Base-by-base conservation (phyloP, 2,329 filamentous ascomycete species). In the Cladobotryum protrusum region DNA sequence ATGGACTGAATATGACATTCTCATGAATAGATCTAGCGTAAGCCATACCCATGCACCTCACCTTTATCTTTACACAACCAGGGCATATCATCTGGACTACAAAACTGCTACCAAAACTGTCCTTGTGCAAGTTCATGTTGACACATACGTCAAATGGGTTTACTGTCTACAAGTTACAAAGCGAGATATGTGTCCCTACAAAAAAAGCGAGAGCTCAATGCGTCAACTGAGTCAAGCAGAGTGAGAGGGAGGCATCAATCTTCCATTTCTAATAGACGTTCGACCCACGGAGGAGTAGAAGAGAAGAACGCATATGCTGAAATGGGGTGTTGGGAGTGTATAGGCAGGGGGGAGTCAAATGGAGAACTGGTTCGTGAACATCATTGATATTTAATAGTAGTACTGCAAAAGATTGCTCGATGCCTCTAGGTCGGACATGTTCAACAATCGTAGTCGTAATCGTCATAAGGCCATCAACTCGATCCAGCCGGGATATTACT, bases 261-360 rank as follows among this genome's bases (percentile, higher is more conserved):
- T 77, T 71, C 75, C 75, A 78, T 71, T 67, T 69, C 66, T 71
- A 71, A 72, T 77, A 77, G 74, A 72, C 74, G 67, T 74, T 72
- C 72, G 68, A 72, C 72, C 72, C 74, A 77, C 62, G 72, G 74
- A 66, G 63, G 67, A 74, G 70, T 59, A 57, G 60, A 65, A 64
- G 64, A 61, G 67, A 66, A 68, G 72, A 74, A 74, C 72, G 74
- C 63, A 77, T 76, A 77, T 77, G 74, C 74, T 77, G 65, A 72
- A 72, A 75, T 76, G 72, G 72, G 63, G 50, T 29, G 6, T 8
- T 29, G n/a, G n/a, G n/a, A n/a, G 24, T 29, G 24, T 29, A 29
- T 29, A 8, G 7, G 24, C 6, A 8, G 11, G 11, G 24, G 11
- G 11, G 24, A 9, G 6, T 29, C 7, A 29, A 8, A 24, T 4